A percentile compares a stretch with the other conserved stretches of the same genome.
Conservation (phyloP, 345 rosid genomes). For the Populus deltoides region DNA sequence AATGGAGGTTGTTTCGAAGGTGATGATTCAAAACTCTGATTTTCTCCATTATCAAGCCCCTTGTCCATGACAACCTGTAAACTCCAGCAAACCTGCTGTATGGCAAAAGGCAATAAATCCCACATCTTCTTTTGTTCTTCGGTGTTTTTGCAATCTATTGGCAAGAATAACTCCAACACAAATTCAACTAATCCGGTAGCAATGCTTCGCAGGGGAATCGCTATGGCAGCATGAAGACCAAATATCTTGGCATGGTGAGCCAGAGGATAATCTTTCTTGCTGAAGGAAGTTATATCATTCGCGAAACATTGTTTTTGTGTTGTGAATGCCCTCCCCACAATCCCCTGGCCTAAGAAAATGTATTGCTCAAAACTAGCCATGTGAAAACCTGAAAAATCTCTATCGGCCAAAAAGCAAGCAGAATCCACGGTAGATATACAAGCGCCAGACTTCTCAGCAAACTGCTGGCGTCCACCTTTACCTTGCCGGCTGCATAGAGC, state of each 20-base stretch:
- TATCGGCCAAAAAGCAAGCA: constrained; percentile 54
- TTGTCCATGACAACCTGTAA: constrained; percentile 42
- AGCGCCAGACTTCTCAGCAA: constrained; percentile 46
- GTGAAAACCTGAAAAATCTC: constrained; percentile 39
- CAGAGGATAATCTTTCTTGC: constrained; percentile 63
- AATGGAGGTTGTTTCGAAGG: constrained; percentile 34
- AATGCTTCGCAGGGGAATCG: constrained; percentile 55
- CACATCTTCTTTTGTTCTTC: constrained; percentile 46
- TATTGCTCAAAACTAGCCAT: constrained; percentile 75
- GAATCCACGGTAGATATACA: constrained; percentile 59
- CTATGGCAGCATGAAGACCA: constrained; percentile 57
- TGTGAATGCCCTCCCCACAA: constrained; percentile 71
- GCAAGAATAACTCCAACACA: constrained; percentile 74
- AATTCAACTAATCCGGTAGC: constrained; percentile 47
- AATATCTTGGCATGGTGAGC: constrained; percentile 74
- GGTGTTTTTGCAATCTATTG: constrained; percentile 43
- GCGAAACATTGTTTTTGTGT: constrained; percentile 52
- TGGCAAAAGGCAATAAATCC: constrained; percentile 36
- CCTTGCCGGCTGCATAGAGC: constrained; percentile 52
- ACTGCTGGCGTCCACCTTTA: constrained; percentile 57
- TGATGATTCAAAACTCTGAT: constrained; percentile 26
- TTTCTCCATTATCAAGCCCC: constrained; percentile 41
- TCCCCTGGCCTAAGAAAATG: constrained; percentile 61
- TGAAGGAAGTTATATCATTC: constrained; percentile 48
- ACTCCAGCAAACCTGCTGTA: constrained; percentile 50